phyloP scores from a whole-genome alignment of 2,329 filamentous ascomycete species.

The Fusarium solani-melongenae region DNA sequence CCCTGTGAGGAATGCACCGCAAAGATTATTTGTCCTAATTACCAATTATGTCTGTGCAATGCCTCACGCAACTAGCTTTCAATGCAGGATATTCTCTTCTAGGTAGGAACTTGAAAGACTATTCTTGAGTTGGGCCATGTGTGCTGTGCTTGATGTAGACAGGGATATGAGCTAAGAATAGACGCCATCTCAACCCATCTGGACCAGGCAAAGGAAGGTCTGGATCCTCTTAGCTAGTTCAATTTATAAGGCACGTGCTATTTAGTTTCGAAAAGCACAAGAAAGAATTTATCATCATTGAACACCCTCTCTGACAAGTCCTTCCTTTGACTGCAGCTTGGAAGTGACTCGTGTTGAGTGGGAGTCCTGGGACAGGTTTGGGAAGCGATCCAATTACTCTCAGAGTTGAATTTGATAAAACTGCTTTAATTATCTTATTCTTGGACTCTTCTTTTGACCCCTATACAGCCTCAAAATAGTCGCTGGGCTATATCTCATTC shows the following conservation, averaged over 20 bases:
- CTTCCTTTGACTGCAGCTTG: background rate
- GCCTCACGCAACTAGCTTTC: background rate
- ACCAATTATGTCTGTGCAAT: background rate
- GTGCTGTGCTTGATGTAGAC: background rate
- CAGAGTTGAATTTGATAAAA: background rate
- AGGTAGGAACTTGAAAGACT: background rate
- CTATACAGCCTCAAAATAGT: background rate
- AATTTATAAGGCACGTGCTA: background rate
- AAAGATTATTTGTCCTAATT: background rate
- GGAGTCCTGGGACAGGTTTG: background rate
- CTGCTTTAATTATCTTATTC: background rate
- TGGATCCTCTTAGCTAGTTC: background rate
- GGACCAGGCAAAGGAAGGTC: background rate
- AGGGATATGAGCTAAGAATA: background rate
- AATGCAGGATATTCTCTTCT: background rate
- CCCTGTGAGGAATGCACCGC: background rate
- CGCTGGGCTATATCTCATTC: background rate
- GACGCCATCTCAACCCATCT: background rate
- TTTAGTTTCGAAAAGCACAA: too few species aligned
- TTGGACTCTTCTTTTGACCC: background rate
- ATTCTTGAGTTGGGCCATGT: background rate
- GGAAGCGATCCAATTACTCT: too few species aligned
- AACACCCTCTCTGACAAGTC: background rate
- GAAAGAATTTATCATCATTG: too few species aligned
- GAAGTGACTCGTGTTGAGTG: background rate